phyloP scores from a whole-genome alignment of 352 stramenopile genomes.

The Aphanomyces stellatus region DNA sequence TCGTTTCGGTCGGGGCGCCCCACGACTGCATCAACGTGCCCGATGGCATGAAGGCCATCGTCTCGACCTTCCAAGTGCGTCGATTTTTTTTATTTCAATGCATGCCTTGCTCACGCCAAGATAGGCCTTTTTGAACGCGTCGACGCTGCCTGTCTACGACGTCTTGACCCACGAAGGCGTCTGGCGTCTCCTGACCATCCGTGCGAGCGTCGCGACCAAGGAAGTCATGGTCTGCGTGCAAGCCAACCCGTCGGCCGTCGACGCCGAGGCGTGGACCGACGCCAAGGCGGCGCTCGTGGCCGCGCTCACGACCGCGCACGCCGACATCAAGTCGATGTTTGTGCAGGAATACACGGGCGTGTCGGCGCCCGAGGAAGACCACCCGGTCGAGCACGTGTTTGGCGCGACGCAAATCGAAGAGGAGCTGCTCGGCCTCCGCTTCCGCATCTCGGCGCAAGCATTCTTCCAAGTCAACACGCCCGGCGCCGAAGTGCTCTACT shows the following conservation, averaged over 20 bases:
- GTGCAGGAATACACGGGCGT: slow-evolving; percentile 90
- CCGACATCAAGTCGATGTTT: slow-evolving; percentile 86
- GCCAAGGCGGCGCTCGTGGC: slow-evolving; percentile 34
- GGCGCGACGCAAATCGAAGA: slow-evolving; percentile 74
- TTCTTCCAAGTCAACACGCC: slow-evolving; percentile 97
- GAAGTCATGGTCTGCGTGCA: slow-evolving; percentile 77
- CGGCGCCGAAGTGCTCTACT: slow-evolving; percentile 93
- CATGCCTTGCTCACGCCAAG: too few species aligned
- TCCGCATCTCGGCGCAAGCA: slow-evolving; percentile 84
- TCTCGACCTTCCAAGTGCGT: slow-evolving; percentile 41
- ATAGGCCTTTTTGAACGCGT: slow-evolving; percentile 27
- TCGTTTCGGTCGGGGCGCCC: slow-evolving; percentile 55
- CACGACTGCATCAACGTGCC: slow-evolving; percentile 74
- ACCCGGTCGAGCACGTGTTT: slow-evolving; percentile 76
- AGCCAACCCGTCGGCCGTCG: slow-evolving; percentile 34
- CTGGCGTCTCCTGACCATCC: slow-evolving; percentile 71
- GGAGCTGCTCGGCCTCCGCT: slow-evolving; percentile 78
- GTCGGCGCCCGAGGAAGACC: slow-evolving; percentile 79
- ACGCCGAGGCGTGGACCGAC: slow-evolving; percentile 26
- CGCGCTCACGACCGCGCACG: slow-evolving; percentile 37
- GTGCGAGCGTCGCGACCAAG: slow-evolving; percentile 49
- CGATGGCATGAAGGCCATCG: slow-evolving; percentile 72
- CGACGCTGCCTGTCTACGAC: slow-evolving; percentile 57
- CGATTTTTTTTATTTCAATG: neutral
- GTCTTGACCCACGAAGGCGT: slow-evolving; percentile 58